Base-by-base conservation (phyloP, 345 rosid species). In the Acer campestre region DNA sequence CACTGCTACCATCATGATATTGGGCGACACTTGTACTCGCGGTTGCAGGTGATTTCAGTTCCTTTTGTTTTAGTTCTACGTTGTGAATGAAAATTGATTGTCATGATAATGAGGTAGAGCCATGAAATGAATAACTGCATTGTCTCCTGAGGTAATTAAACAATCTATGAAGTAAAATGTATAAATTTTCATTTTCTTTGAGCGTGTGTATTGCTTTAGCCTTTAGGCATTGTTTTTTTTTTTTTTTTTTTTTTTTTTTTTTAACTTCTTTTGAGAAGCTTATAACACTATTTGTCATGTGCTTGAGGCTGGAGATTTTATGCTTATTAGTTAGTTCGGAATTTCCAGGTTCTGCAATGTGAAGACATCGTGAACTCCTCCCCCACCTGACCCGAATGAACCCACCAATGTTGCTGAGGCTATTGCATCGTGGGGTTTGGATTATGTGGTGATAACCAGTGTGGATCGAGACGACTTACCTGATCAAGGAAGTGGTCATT, bases 11-110 rank as follows among this genome's bases (percentile, higher is more conserved):
- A 94, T 96, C 56, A 94, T 96, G 98, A 96, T 96, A 65, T 84
- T 94, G 11, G 99, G 99, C 22, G 99, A 96, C 71, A 96, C 99
- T 0, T 94, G 98, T 81, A 94, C 99, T 46, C 91, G 99, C 55
- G 97, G 98, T 70, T 96, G 98, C 94, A 87, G 99, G 98, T 95
- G 44, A 6, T 73, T 61, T 0, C 17, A 18, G 1, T 1, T 10
- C 27, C 10, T 46, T n/a, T 11, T 6, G 0, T 56, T 68, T 2
- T 29, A 3, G 25, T 68, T 62, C 9, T 7, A 58, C 0, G 22
- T 8, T 58, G 22, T 58, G 25, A 1, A 20, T 58, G 8, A 4
- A 10, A 58, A 58, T n/a, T 58, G 22, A 20, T 58, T 20, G 49
- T 10, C 12, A 46, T 46, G 49, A 46, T 46, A 46, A 46, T 46